phyloP scores from a whole-genome alignment of 2,329 filamentous ascomycete species.

The Lecanosticta acicola region DNA sequence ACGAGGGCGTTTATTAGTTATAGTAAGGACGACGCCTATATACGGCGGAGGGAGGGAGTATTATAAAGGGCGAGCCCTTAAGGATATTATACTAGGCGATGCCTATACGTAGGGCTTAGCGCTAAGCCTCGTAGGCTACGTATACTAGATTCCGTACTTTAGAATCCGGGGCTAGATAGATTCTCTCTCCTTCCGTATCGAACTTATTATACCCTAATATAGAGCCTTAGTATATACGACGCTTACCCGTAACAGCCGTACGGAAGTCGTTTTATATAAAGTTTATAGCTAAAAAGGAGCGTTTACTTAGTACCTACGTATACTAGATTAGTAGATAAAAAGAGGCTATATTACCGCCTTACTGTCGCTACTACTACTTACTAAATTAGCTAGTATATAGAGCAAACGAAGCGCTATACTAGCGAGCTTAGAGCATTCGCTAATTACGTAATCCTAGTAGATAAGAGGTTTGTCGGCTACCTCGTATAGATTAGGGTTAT shows the following conservation, averaged over 20 bases:
- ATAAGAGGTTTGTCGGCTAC: not conserved
- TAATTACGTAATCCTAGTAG: not conserved
- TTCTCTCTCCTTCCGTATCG: not conserved
- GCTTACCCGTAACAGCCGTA: not conserved
- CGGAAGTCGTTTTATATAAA: not conserved
- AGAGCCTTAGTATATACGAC: not conserved
- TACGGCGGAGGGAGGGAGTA: not conserved
- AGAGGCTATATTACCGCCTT: not conserved
- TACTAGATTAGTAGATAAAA: not conserved
- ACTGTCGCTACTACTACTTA: not conserved
- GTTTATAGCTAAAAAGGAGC: not conserved
- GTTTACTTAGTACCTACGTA: not conserved
- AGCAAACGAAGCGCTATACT: not conserved
- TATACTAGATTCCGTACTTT: not conserved
- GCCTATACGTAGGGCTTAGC: not conserved
- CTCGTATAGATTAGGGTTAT: not conserved
- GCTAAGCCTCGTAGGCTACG: no score
- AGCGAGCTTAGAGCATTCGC: not conserved
- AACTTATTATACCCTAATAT: not conserved
- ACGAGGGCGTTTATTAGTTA: no score
- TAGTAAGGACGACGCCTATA: not conserved
- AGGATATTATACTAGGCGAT: no score
- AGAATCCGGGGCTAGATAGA: not conserved
- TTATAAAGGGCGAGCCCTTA: not conserved
- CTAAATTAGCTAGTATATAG: not conserved